Percentiles rank a stretch among this genome's conserved stretches.
These are phyloP conservation scores for Ceratobasidium theobromae DNA, from an alignment of 1,284 basidiomycete genomes.

Conservation along the genomic window DNA sequence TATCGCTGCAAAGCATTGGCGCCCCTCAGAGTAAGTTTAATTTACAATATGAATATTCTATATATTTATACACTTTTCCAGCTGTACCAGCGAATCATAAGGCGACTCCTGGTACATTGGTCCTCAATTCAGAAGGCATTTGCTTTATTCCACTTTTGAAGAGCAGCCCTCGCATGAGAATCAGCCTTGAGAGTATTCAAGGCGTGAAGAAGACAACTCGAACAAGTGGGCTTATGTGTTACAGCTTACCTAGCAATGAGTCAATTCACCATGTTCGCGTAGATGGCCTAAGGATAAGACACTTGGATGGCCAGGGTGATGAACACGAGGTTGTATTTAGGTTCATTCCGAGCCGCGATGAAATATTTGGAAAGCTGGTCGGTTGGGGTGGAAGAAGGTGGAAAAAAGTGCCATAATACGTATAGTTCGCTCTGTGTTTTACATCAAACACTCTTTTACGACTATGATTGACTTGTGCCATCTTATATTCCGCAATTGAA, in stretches of 20 bases:
- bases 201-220: conserved; percentile 60
- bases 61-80: conserved; percentile 40
- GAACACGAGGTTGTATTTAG: conserved; percentile 23
- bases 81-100: conserved; percentile 63
- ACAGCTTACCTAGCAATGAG: neutral
- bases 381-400: conserved; percentile 28
- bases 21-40: conserved; percentile 15
- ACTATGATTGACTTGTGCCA: too few relatives aligned
- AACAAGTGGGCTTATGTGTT: neutral
- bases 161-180: conserved; percentile 49
- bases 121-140: conserved; percentile 52
- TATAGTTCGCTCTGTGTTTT: neutral
- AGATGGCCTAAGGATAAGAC: conserved; percentile 15
- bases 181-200: conserved; percentile 52
- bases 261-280: neutral
- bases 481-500: neutral
- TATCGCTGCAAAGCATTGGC: conserved; percentile 5
- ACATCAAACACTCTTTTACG: neutral
- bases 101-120: conserved; percentile 59
- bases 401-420: conserved; percentile 9
- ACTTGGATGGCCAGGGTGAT: neutral
- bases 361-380: conserved; percentile 30
- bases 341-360: conserved; percentile 22
- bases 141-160: conserved; percentile 59
- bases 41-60: neutral